A percentile compares a stretch with the other conserved stretches of the same genome.
Conservation (phyloP, 2,329 filamentous ascomycete species). For the Talaromyces atroroseus region DNA sequence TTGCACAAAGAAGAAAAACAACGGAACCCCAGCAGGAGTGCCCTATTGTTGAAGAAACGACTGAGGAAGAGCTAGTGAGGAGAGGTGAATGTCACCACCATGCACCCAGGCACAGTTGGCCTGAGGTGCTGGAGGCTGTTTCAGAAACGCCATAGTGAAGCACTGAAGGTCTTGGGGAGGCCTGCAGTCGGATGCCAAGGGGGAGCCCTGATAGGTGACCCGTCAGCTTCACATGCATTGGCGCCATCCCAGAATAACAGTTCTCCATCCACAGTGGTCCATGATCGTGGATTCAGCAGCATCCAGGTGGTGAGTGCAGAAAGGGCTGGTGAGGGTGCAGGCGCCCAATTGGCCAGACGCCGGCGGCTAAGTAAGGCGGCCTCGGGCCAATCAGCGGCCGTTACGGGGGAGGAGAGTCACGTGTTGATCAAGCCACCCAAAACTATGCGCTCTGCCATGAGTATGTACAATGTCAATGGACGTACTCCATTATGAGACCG, state of each 20-base stretch:
- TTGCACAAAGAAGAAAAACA: neutral
- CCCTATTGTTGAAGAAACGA: neutral
- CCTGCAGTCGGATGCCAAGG: neutral
- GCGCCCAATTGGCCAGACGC: neutral
- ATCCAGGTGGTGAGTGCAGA: neutral
- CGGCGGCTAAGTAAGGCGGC: slow-evolving; percentile 5
- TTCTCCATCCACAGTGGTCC: neutral
- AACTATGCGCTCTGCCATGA: no score
- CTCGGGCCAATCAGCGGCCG: slow-evolving; percentile 3
- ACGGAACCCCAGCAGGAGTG: neutral
- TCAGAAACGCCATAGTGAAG: slow-evolving; percentile 11
- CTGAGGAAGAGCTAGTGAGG: neutral
- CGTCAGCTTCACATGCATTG: neutral
- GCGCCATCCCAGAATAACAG: no score
- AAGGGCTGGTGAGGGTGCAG: neutral
- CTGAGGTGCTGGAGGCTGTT: neutral
- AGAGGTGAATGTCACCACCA: neutral
- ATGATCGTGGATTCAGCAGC: neutral
- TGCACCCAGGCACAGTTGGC: neutral
- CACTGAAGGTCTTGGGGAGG: slow-evolving; percentile 1
- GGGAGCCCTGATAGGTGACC: neutral
- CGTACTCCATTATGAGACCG: no score
- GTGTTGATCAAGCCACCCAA: no score
- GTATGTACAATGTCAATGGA: neutral
- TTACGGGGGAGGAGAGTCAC: neutral